These are phyloP conservation scores for Acanthamoeba sp. DNA, from an alignment of 208 protist genomes.

Conservation along the genomic window DNA sequence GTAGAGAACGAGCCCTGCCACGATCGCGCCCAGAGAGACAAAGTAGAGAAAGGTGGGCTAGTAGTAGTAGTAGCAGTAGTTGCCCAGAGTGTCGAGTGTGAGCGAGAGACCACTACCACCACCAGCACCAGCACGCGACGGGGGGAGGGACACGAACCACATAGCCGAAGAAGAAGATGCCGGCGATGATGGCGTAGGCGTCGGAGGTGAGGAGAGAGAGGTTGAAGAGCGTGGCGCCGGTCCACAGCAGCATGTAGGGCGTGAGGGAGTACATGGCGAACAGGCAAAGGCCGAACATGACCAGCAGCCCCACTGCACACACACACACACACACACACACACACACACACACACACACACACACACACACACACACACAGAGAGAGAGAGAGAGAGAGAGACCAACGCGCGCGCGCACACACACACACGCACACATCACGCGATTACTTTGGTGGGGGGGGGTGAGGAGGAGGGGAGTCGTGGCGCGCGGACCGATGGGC, in stretches of 20 bases:
- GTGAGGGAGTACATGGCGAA: slow-evolving; percentile 85
- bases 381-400: too few species aligned
- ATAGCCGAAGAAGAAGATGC: slow-evolving; percentile 80
- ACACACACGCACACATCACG: too few species aligned
- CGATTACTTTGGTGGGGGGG: too few species aligned
- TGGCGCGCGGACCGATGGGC: background rate
- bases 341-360: background rate
- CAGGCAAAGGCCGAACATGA: slow-evolving; percentile 82
- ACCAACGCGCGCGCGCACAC: too few species aligned
- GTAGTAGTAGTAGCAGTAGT: too few species aligned
- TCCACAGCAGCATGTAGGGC: slow-evolving; percentile 79
- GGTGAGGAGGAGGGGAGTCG: too few species aligned
- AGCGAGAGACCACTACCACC: too few species aligned
- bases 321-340: background rate
- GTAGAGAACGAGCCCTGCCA: slow-evolving; percentile 12
- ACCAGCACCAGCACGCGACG: too few species aligned
- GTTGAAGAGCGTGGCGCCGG: slow-evolving; percentile 82
- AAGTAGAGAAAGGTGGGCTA: slow-evolving; percentile 35
- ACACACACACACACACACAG: background rate
- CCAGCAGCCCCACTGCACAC: slow-evolving; percentile 39
- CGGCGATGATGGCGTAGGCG: slow-evolving; percentile 76
- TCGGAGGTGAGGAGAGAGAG: slow-evolving; percentile 83
- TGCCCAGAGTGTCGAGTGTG: too few species aligned
- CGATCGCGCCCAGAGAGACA: background rate
- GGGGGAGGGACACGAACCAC: slow-evolving; percentile 18